phyloP scores from a whole-genome alignment of 305 asterid species.

The Ruellia speciosa region DNA sequence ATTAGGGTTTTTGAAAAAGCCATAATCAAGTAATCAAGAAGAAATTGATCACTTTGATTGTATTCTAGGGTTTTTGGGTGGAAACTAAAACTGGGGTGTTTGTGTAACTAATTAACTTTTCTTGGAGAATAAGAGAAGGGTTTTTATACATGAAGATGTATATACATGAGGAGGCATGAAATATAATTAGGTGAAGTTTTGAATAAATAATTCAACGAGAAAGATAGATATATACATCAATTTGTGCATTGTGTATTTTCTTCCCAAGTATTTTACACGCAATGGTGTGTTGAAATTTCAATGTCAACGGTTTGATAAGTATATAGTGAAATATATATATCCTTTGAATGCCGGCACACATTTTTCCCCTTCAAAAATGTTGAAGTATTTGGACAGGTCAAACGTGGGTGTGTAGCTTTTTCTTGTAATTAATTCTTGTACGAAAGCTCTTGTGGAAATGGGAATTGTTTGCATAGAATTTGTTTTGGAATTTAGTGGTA shows the following conservation, averaged over 20 bases:
- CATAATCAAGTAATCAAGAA: slow-evolving; percentile 14
- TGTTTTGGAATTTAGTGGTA: slow-evolving; percentile 3
- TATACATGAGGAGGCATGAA: neutral
- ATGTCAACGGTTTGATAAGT: slow-evolving; percentile 40
- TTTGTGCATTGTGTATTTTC: neutral
- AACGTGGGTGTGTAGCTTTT: neutral
- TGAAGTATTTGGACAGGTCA: neutral
- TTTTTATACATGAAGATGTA: neutral
- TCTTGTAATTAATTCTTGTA: slow-evolving; percentile 29
- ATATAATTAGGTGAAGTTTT: neutral
- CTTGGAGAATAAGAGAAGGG: neutral
- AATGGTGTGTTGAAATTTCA: slow-evolving; percentile 23
- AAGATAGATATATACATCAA: neutral
- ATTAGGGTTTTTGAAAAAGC: slow-evolving; percentile 12
- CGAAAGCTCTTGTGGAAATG: slow-evolving; percentile 14
- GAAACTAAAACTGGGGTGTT: neutral
- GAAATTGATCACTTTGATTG: neutral
- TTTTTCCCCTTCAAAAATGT: neutral
- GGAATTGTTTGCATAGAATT: neutral
- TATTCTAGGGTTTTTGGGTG: neutral
- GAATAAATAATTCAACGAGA: neutral
- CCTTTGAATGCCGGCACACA: slow-evolving; percentile 23
- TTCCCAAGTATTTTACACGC: slow-evolving; percentile 32
- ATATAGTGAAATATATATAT: neutral
- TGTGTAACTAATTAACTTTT: neutral